phyloP scores from a whole-genome alignment of 2,329 filamentous ascomycete species.

The Septoria petroselini region DNA sequence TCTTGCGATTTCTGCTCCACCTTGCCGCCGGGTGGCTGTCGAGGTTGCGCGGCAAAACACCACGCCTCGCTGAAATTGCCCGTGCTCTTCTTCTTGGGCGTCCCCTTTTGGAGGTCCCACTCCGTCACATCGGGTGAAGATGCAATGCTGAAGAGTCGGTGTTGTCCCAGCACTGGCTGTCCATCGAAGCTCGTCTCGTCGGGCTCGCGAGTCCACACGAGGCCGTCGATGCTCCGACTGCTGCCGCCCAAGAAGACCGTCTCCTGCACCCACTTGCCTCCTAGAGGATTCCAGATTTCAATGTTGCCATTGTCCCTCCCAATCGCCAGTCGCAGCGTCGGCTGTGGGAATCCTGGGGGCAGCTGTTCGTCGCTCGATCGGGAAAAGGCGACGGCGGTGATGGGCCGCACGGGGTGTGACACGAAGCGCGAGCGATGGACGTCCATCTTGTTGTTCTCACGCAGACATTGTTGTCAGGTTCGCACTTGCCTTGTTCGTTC shows the following conservation, averaged over 20 bases:
- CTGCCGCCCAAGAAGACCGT: slow-evolving; percentile 66
- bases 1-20: slow-evolving; percentile 47
- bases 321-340: slow-evolving; percentile 73
- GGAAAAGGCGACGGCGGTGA: slow-evolving; percentile 93
- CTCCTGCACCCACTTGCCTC: slow-evolving; percentile 85
- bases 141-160: slow-evolving; percentile 92
- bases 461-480: too few species aligned
- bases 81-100: slow-evolving; percentile 75
- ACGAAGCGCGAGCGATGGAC: slow-evolving; percentile 97
- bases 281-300: slow-evolving; percentile 91
- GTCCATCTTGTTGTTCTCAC: slow-evolving; percentile 62
- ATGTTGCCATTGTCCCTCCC: slow-evolving; percentile 93
- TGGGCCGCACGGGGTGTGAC: slow-evolving; percentile 82
- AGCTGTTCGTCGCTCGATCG: slow-evolving; percentile 56
- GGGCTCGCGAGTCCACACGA: slow-evolving; percentile 87
- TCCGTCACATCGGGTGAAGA: slow-evolving; percentile 90
- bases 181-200: slow-evolving; percentile 65
- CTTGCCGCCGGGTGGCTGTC: slow-evolving; percentile 37
- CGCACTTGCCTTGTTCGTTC: too few species aligned
- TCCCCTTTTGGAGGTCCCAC: slow-evolving; percentile 82
- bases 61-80: slow-evolving; percentile 96
- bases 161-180: slow-evolving; percentile 62
- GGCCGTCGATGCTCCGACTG: slow-evolving; percentile 75
- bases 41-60: slow-evolving; percentile 87
- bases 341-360: slow-evolving; percentile 43